Conservation (phyloP, 306 rosid species). For the Cicer yamashitae region DNA sequence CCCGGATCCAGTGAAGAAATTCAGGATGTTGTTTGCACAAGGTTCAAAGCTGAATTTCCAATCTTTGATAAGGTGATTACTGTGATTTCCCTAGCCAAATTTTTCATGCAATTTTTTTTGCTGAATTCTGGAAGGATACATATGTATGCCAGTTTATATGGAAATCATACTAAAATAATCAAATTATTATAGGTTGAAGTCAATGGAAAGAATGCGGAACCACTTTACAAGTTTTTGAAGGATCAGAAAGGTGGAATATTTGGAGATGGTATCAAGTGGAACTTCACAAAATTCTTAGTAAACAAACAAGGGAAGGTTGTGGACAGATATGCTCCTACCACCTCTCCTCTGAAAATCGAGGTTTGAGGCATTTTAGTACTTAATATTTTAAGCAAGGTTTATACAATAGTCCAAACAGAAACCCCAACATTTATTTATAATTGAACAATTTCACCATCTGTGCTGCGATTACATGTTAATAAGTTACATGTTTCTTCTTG, state of each 20-base stretch:
- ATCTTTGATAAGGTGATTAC: constrained; percentile 79
- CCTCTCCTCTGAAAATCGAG: constrained; percentile 85
- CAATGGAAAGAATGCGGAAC: constrained; percentile 77
- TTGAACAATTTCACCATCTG: background rate
- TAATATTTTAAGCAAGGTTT: constrained; percentile 27
- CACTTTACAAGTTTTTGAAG: constrained; percentile 77
- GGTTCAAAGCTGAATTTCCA: constrained; percentile 87
- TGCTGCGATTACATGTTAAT: background rate
- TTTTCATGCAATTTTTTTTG: constrained; percentile 1
- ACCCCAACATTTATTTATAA: background rate
- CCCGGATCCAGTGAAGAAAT: constrained; percentile 85
- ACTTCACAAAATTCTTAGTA: constrained; percentile 88
- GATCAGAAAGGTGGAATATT: constrained; percentile 74
- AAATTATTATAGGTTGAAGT: constrained; percentile 66
- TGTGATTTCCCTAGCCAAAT: background rate
- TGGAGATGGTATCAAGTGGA: constrained; percentile 92
- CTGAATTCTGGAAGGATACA: constrained; percentile 14
- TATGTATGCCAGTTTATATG: constrained; percentile 1
- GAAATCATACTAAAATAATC: constrained; percentile 31
- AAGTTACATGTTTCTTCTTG: constrained; percentile 44
- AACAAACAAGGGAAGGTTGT: constrained; percentile 88
- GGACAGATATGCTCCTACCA: constrained; percentile 87
- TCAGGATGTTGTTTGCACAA: constrained; percentile 75
- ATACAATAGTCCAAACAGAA: background rate
- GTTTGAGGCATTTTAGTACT: constrained; percentile 49